Conservation (phyloP, 768 basidiomycete species). For the Russula foetens region DNA sequence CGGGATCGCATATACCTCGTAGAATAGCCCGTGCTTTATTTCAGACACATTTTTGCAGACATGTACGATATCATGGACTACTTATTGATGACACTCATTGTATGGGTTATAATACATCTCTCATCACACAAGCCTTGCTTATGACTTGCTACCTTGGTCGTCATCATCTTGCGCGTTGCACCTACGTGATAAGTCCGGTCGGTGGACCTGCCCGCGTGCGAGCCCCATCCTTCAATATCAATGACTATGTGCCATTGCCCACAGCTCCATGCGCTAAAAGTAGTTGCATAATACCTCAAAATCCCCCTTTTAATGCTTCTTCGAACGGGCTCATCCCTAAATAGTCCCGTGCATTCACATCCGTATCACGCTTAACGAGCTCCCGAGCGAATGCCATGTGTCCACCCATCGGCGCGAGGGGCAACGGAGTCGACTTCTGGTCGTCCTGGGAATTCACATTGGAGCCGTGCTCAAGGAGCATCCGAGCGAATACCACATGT, state of each 20-base stretch:
- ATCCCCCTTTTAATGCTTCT: not conserved
- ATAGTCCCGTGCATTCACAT: not conserved
- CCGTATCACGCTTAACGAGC: not conserved
- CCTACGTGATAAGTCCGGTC: conserved; percentile 13
- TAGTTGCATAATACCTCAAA: not conserved
- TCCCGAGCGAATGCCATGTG: not conserved
- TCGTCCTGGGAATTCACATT: not conserved
- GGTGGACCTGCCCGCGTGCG: no score
- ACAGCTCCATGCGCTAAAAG: not conserved
- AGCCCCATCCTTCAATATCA: no score
- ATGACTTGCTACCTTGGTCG: not conserved
- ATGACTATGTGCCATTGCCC: not conserved
- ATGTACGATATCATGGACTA: conserved; percentile 10
- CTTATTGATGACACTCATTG: not conserved
- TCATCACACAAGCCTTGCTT: no score
- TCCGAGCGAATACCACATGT: not conserved
- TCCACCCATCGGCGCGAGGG: not conserved
- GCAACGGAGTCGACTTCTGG: not conserved
- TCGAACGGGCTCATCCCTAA: not conserved
- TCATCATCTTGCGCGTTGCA: not conserved
- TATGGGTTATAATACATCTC: not conserved
- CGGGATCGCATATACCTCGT: conserved; percentile 9
- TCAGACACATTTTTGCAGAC: conserved; percentile 5
- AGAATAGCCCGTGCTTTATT: conserved; percentile 9
- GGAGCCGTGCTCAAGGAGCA: not conserved